A percentile compares a stretch with the other conserved stretches of the same genome.
phyloP scores from a whole-genome alignment of 768 basidiomycete genomes.

The Fomitopsis serialis region DNA sequence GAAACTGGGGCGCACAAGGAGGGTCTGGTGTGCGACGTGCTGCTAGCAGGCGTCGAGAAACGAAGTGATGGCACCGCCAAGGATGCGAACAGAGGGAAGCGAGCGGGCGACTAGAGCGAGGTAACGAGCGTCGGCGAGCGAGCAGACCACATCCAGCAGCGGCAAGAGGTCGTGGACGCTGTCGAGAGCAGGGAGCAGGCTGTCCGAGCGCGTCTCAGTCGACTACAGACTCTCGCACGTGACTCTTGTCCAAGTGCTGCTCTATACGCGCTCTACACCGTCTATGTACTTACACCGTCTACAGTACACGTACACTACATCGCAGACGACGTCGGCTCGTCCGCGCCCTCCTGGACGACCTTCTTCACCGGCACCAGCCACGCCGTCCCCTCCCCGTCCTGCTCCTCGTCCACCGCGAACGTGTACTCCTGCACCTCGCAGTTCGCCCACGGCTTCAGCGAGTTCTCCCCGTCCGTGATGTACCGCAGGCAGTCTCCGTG shows the following conservation, averaged over 20 bases:
- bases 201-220: too few relatives aligned
- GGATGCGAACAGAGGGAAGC: too few relatives aligned
- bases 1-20: background rate
- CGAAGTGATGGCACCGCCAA: too few relatives aligned
- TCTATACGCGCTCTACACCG: background rate
- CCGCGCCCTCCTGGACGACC: constrained; percentile 18
- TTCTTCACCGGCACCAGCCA: constrained; percentile 15
- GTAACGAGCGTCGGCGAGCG: too few relatives aligned
- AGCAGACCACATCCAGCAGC: too few relatives aligned
- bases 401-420: constrained; percentile 16
- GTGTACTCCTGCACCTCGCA: constrained; percentile 23
- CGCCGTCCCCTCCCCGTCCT: constrained; percentile 18
- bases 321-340: constrained; percentile 21
- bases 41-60: background rate
- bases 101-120: too few relatives aligned
- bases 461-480: constrained; percentile 20
- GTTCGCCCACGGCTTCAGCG: constrained; percentile 20
- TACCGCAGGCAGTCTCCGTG: constrained; percentile 22
- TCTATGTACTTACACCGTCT: too few relatives aligned
- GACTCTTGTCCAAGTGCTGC: too few relatives aligned
- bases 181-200: too few relatives aligned
- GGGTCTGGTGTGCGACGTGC: background rate
- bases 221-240: too few relatives aligned
- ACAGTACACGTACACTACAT: background rate
- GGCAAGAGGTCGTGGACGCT: too few relatives aligned